A percentile compares a stretch with the other conserved stretches of the same genome.
Evolutionary conservation across 2,329 filamentous ascomycete genomes (phyloP).

Genomic region (Tympanopsis confertula): DNA sequence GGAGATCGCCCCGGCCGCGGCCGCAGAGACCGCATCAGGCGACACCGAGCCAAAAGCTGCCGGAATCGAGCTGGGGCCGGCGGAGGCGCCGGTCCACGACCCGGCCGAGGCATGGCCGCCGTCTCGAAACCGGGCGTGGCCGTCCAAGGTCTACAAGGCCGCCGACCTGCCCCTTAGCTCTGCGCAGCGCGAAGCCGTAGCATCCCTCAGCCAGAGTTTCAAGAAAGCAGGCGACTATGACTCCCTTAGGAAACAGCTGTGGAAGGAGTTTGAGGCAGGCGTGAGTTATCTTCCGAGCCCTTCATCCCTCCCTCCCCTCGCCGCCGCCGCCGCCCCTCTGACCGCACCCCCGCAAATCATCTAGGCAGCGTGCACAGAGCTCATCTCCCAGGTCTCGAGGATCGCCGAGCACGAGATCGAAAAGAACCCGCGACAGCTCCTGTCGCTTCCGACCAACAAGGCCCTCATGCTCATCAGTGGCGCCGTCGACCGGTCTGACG

Average conservation of each 20-base stretch:
- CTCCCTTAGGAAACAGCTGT: conserved; percentile 62
- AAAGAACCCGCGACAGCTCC: conserved; percentile 57
- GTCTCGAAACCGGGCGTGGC: neutral
- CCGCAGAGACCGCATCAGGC: too few relatives aligned
- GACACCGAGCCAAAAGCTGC: too few relatives aligned
- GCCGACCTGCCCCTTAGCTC: conserved; percentile 65
- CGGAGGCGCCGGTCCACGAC: too few relatives aligned
- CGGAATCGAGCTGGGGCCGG: too few relatives aligned
- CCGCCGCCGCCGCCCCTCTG: neutral
- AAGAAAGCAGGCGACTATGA: conserved; percentile 83
- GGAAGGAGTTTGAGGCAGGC: conserved; percentile 61
- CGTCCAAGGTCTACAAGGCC: conserved; percentile 41
- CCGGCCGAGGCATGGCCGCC: neutral
- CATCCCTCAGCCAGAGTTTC: conserved; percentile 66
- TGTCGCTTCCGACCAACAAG: conserved; percentile 63
- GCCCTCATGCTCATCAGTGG: conserved; percentile 68
- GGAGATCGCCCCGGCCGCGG: too few relatives aligned
- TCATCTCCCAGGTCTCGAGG: conserved; percentile 41
- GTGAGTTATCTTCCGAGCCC: conserved; percentile 28
- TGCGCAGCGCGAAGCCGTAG: conserved; percentile 62
- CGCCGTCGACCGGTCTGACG: conserved; percentile 62
- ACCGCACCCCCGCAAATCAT: neutral
- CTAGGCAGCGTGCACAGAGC: neutral
- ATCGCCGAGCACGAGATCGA: conserved; percentile 65
- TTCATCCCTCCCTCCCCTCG: neutral